Base-by-base conservation (phyloP, 768 basidiomycete genomes). In the Auriscalpium orientale region DNA sequence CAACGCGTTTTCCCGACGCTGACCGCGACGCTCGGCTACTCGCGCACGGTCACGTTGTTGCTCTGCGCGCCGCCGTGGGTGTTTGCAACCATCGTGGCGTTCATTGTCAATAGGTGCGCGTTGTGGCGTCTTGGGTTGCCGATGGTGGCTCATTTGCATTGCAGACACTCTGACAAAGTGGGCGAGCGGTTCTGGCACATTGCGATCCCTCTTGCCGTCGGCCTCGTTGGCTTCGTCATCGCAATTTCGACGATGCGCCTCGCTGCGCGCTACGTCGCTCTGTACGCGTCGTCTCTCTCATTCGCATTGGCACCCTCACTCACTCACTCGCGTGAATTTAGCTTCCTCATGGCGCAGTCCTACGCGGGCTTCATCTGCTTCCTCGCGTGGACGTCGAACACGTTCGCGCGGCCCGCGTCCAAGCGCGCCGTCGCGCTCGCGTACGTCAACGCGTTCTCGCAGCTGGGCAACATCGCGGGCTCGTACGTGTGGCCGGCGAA, bases 381-480 rank as follows among this genome's bases (percentile, higher is more conserved):
- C 63, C 71, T 72, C 66, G 71, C 77, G 6, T 79, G 78, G 81
- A 72, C 79, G 52, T 76, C 75, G 51, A 80, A 76, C 58, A 76
- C 76, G 15, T 75, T 95, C 71, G 82, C 90, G 28, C 81, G 82
- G n/a, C 84, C 92, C 22, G 78, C 90, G 5, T 82, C 85, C n/a
- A 95, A 94, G 70, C 84, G 92, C 5, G 88, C 92, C 2, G 86
- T 93, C n/a, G 86, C 86, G 12, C 75, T 95, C 49, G 92, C 91
- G 1, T 71, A 89, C 58, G 81, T 93, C 64, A 92, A 94, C 68
- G 81, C 85, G 44, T 82, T 91, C 65, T 85, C 86, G 9, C 84
- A 90, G 64, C 75, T 90, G 3, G 93, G 93, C 1, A 95, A 95
- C 71, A 77, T 95, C 44, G 72, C 83, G 45, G 92, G 92, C 59